Base-by-base conservation (phyloP, 225 moss, liverwort and hornwort species). In the Polytrichum formosum region DNA sequence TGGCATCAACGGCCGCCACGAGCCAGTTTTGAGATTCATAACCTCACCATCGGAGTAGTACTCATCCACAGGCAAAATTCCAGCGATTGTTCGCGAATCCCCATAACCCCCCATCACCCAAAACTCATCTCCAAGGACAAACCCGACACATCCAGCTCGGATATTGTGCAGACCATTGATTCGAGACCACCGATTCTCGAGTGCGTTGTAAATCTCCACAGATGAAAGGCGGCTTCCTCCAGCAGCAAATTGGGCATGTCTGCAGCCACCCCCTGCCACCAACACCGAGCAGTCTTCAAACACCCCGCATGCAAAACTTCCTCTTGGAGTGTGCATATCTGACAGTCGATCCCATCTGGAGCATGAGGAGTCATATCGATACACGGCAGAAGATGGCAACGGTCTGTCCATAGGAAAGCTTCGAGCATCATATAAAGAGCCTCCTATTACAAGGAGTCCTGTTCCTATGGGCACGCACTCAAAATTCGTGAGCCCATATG, bases 401-500 rank as follows among this genome's bases (percentile, higher is more conserved):
- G 90, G 90, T 4, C 90, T 82, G 61, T 90, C 90, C 90, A 90
- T 90, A 66, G 90, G 90, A 61, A 84, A 90, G 74, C 84, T 84
- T 25, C 90, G 74, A 4, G 90, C 87, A 66, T 90, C 90, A 62
- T 86, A 90, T 10, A 84, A 76, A 2, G 90, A 87, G 1, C 90
- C 90, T 8, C 90, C 90, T 6, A 87, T 90, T 6, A 90, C 74
- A 1, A 87, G 80, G 28, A 90, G 78, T 0, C 79, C 60, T 6
- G 64, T 78, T 2, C 84, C 87, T 74, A 90, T 22, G 1, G 87
- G 82, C 2, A 90, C 87, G 46, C 82, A 84, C 82, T 90, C 90
- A 67, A 90, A 90, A 59, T 90, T 90, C 4, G 90, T 90, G 69
- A 90, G 82, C n/a, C 87, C 90, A 22, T 90, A 90, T 0, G 84